Base-by-base conservation (phyloP, 2,329 filamentous ascomycete species). In the Fusarium sp. region DNA sequence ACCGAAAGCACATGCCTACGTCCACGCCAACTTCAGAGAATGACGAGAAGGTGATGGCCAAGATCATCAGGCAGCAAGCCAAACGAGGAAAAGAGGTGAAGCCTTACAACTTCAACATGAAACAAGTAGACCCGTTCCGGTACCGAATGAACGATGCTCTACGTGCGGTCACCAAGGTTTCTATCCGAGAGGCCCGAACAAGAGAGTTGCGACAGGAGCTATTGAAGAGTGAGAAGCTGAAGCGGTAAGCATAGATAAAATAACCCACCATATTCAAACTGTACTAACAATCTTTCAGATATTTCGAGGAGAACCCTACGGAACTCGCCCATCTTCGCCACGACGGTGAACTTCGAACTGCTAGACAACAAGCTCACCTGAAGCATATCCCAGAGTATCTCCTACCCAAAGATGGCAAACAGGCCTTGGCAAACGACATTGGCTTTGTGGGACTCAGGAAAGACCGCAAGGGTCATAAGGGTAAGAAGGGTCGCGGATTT, bases 231-330 rank as follows among this genome's bases (percentile, higher is more conserved):
- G 95, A 98, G 79, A 98, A 97, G 83, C 85, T 99, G 60, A 95
- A 96, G 82, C 89, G 94, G 79, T 83, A 74, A 62, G 80, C 55
- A 16, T 12, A 27, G 14, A n/a, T 11, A 11, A 14, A 29, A 38
- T 25, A 8, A 10, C 27, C 19, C 10, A 38, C 14, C 18, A 8
- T 19, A 16, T 25, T 31, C 4, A 44, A 4, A 23, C 14, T 14
- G 5, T 69, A 65, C 52, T 73, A 37, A 73, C 35, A 56, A 59
- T 5, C 25, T 18, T 15, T 15, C 21, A 85, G 83, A 57, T 94
- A 98, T 85, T 99, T 98, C 78, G 96, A 98, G 80, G 96, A 99
- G 82, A 98, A 99, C 80, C 96, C 96, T 0, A 90, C 92, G 37
- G 95, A 98, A 79, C 84, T 98, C 72, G 89, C 90, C 41, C 94